Evolutionary conservation across 257 asterid genomes (phyloP).

Genomic region (Rauvolfia tetraphylla): DNA sequence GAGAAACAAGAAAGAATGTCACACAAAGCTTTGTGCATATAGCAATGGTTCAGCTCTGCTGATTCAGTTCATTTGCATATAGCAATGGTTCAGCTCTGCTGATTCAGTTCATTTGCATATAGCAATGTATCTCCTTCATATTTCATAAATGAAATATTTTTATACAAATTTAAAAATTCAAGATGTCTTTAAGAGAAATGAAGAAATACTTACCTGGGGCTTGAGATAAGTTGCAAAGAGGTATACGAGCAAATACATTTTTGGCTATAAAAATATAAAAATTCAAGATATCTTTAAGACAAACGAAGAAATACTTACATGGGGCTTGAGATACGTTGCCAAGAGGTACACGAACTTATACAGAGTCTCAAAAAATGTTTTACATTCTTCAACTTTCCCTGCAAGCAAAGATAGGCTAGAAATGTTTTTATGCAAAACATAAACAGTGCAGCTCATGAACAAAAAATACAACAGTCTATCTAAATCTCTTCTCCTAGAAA

Average conservation of each 20-base stretch:
- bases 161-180: background rate
- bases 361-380: slow-evolving; percentile 56
- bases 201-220: slow-evolving; percentile 73
- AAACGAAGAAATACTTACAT: slow-evolving; percentile 51
- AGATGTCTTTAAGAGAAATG: background rate
- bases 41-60: background rate
- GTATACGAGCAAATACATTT: slow-evolving; percentile 75
- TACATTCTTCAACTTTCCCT: slow-evolving; percentile 85
- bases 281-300: background rate
- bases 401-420: slow-evolving; percentile 25
- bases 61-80: background rate
- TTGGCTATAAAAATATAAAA: background rate
- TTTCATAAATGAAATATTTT: background rate
- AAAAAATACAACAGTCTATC: background rate
- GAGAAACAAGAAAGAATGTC: background rate
- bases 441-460: background rate
- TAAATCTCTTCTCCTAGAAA: background rate
- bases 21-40: background rate
- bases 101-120: background rate
- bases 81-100: background rate
- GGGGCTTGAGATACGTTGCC: slow-evolving; percentile 94
- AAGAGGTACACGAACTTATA: slow-evolving; percentile 86
- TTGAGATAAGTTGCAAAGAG: slow-evolving; percentile 87
- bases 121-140: background rate
- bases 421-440: background rate